phyloP scores from a whole-genome alignment of 2,329 filamentous ascomycete species.

The Arthrobotrys megalospora region DNA sequence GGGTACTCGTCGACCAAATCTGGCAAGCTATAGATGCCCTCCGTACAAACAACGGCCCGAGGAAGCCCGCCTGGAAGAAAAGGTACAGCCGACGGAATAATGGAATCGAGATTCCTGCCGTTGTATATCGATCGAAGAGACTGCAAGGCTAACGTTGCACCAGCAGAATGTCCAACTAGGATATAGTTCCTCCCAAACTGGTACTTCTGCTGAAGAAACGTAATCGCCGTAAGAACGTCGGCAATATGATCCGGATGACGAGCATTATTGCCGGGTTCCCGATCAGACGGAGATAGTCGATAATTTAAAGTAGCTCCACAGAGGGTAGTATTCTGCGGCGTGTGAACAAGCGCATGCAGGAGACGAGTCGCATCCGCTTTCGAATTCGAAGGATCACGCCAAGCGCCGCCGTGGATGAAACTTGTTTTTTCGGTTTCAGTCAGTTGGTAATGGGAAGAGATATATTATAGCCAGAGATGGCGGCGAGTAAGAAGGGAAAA shows the following conservation, averaged over 20 bases:
- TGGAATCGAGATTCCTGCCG: conserved; percentile 54
- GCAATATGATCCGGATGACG: conserved; percentile 75
- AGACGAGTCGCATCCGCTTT: conserved; percentile 70
- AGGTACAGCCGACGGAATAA: conserved; percentile 50
- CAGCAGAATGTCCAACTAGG: conserved; percentile 76
- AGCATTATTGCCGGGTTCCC: conserved; percentile 67
- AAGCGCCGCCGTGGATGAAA: conserved; percentile 76
- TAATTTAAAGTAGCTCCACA: conserved; percentile 78
- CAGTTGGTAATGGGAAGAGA: conserved; percentile 42
- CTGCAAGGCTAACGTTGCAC: conserved; percentile 77
- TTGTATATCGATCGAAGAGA: conserved; percentile 69
- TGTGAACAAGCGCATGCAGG: conserved; percentile 64
- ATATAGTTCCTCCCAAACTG: conserved; percentile 71
- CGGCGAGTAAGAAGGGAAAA: conserved; percentile 1
- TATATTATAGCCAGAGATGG: conserved; percentile 3
- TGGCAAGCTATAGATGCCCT: conserved; percentile 78
- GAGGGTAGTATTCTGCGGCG: conserved; percentile 66
- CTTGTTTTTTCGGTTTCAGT: conserved; percentile 63
- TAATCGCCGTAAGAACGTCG: conserved; percentile 73
- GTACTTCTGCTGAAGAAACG: conserved; percentile 70
- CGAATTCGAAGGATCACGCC: conserved; percentile 74
- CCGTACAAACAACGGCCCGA: conserved; percentile 74
- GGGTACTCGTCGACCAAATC: conserved; percentile 70
- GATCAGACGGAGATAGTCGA: conserved; percentile 71
- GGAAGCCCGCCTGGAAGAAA: conserved; percentile 68